Evolutionary conservation across 2,329 filamentous ascomycete species (phyloP).

Genomic region (Amesomyces nigricolor): DNA sequence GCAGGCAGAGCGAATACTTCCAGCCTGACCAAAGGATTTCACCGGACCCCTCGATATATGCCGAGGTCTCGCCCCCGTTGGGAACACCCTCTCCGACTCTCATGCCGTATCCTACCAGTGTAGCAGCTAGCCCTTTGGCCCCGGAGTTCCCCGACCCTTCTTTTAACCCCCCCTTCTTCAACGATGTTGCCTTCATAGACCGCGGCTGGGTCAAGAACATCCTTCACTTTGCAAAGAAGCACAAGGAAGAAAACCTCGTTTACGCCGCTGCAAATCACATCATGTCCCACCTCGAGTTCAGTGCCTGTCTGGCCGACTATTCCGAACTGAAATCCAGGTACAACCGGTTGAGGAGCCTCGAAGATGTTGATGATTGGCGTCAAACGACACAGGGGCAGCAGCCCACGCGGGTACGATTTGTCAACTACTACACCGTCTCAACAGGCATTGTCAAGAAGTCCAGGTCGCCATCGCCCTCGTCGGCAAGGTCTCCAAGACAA

Average conservation of each 20-base stretch:
- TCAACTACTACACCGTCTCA: conserved; percentile 88
- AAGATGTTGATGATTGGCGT: conserved; percentile 58
- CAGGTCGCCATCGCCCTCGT: conserved; percentile 24
- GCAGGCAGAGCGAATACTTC: conserved; percentile 17
- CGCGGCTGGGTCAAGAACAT: conserved; percentile 63
- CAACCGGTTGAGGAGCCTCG: conserved; percentile 60
- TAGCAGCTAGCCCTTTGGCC: conserved; percentile 16
- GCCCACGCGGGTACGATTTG: conserved; percentile 61
- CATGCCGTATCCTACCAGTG: conserved; percentile 9
- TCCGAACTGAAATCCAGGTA: conserved; percentile 65
- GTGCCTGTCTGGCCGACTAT: conserved; percentile 73
- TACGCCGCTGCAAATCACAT: conserved; percentile 68
- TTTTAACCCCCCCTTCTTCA: conserved; percentile 70
- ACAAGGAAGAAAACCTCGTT: conserved; percentile 62
- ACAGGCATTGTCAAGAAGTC: conserved; percentile 60
- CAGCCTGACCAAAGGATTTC: conserved; percentile 20
- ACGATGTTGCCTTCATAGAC: conserved; percentile 65
- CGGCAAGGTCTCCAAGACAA: conserved; percentile 1
- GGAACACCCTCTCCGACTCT: conserved; percentile 21
- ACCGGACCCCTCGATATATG: conserved; percentile 27
- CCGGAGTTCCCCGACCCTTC: conserved; percentile 50
- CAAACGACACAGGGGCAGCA: conserved; percentile 30
- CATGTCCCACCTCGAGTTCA: conserved; percentile 77
- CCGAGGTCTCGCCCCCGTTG: conserved; percentile 24
- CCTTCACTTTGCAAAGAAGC: conserved; percentile 75